Percentiles rank a stretch among this genome's conserved stretches.
These are phyloP conservation scores for Panicum virgatum DNA, from an alignment of 202 grass and related monocot genomes.

Conservation along the genomic window DNA sequence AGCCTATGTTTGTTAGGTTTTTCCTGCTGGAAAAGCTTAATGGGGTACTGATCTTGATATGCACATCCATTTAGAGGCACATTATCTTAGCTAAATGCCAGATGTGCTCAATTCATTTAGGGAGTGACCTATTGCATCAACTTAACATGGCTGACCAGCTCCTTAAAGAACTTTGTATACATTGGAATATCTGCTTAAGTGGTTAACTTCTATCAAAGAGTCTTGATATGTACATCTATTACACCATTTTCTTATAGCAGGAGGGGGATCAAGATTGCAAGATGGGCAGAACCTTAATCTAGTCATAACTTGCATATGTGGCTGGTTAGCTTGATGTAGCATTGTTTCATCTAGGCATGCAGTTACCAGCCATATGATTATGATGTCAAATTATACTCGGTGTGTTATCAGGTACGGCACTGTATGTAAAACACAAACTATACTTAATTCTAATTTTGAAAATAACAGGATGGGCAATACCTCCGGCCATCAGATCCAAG, in stretches of 20 bases:
- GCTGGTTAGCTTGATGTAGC: neutral
- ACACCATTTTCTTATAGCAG: neutral
- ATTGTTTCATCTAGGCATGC: neutral
- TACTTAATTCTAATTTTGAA: neutral
- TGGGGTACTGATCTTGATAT: no score
- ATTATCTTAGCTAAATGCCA: no score
- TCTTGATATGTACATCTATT: neutral
- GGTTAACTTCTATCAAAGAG: no score
- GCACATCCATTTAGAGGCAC: no score
- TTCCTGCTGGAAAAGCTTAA: no score
- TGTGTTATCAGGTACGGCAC: neutral
- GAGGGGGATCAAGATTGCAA: neutral
- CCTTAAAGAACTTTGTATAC: no score
- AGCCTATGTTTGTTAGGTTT: no score
- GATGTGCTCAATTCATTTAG: no score
- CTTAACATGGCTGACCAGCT: no score
- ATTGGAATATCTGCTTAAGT: no score
- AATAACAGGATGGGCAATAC: slow-evolving; percentile 86
- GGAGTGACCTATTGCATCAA: no score
- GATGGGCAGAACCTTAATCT: neutral
- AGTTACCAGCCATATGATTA: slow-evolving; percentile 7
- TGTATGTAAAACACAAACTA: neutral
- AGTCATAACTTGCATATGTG: neutral
- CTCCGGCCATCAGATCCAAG: slow-evolving; percentile 91
- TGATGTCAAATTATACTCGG: neutral